Evolutionary conservation across 345 rosid genomes (phyloP), one percentile per base, ranked within the genome.

Genomic region (Iberis pinnata): DNA sequence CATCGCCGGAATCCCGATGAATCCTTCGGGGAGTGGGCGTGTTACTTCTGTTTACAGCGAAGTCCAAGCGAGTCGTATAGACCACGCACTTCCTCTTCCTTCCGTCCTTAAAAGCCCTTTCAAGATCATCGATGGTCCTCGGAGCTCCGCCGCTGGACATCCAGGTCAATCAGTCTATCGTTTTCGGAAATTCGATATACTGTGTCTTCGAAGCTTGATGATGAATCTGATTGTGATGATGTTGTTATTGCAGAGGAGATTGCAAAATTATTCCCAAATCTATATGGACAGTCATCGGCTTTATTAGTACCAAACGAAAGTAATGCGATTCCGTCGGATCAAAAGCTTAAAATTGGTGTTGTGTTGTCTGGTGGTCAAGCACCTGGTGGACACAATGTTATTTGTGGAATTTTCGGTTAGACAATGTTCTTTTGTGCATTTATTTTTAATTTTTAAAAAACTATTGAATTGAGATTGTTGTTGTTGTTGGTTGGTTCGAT

Each of bases 341-440:
- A 69, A 63, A 81, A 80, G 75, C 63, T 88, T 65, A 92, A 75
- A 61, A 81, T 92, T 27, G 98, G 97, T 39, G 93, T 88, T 40
- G 98, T 88, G 43, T 73, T 92, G 68, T 88, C 98, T 4, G 98
- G 98, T 46, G 98, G 98, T 35, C 98, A 92, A 71, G 97, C 98
- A 19, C 98, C 97, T 15, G 98, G 98, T 13, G 97, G 98, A 20
- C 97, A 88, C 79, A 92, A 92, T 78, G 98, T 92, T 56, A 88
- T 92, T 20, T 83, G 75, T 36, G 98, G 97, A 51, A 80, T 92
- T 37, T 88, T 68, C 24, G 98, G 98, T 88, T 64, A 68, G 79
- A 5, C 54, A 7, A 54, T 20, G 10, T 7, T 26, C 1, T 15
- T 53, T 31, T 43, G 32, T 13, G 8, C 4, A 0, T 36, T 35